These are phyloP conservation scores for Cymbidium sinense DNA, from an alignment of 106 monocot species.

Conservation along the genomic window DNA sequence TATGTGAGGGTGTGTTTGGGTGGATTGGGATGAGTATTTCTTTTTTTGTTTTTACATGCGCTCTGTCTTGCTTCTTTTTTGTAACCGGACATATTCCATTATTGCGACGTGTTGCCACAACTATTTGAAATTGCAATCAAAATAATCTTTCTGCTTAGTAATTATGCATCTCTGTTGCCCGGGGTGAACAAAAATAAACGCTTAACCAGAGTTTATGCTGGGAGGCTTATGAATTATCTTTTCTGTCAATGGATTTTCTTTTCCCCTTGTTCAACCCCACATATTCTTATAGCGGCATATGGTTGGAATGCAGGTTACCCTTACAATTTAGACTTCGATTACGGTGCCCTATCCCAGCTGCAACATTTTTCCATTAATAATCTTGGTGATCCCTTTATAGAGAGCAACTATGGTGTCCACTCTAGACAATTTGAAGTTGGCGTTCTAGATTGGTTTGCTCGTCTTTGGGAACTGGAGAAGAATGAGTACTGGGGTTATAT, in stretches of 20 bases:
- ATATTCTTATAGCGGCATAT: background rate
- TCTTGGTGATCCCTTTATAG: conserved; percentile 86
- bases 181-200: background rate
- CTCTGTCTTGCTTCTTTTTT: background rate
- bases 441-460: conserved; percentile 83
- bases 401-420: conserved; percentile 86
- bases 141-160: no score
- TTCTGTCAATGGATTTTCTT: background rate
- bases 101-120: no score
- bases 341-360: conserved; percentile 60
- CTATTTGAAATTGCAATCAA: background rate
- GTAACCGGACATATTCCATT: no score
- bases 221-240: background rate
- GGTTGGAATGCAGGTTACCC: conserved; percentile 57
- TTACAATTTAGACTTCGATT: conserved; percentile 84
- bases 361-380: conserved; percentile 92
- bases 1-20: background rate
- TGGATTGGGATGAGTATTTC: background rate
- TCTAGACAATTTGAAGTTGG: conserved; percentile 86
- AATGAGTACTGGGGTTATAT: conserved; percentile 91
- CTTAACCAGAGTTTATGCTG: background rate
- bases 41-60: background rate
- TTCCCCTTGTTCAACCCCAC: background rate
- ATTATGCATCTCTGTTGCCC: background rate
- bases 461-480: conserved; percentile 80